A percentile compares a stretch with the other conserved stretches of the same genome.
These are phyloP conservation scores for Shiraia sp. DNA, from an alignment of 2,329 filamentous ascomycete species.

Conservation along the genomic window DNA sequence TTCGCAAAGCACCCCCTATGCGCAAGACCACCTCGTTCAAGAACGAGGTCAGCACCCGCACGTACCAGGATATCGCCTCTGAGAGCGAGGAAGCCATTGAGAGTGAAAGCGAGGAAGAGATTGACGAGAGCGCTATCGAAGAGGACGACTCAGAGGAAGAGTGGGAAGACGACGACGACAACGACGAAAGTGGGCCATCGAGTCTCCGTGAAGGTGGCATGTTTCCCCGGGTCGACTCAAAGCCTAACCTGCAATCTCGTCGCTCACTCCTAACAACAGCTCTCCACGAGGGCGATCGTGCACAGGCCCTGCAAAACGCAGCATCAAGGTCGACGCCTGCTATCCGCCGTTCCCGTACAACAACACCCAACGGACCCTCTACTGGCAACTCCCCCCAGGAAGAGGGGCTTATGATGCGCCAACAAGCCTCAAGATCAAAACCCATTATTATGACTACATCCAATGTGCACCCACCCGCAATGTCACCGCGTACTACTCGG, in stretches of 20 bases:
- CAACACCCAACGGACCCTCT: slow-evolving; percentile 69
- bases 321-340: slow-evolving; percentile 62
- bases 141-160: slow-evolving; percentile 60
- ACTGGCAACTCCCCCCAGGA: slow-evolving; percentile 62
- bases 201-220: slow-evolving; percentile 78
- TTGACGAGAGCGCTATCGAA: slow-evolving; percentile 62
- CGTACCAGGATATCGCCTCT: slow-evolving; percentile 61
- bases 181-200: slow-evolving; percentile 75
- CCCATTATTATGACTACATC: slow-evolving; percentile 76
- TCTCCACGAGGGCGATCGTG: slow-evolving; percentile 78
- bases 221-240: slow-evolving; percentile 91
- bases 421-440: slow-evolving; percentile 68
- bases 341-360: slow-evolving; percentile 64
- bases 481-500: slow-evolving; percentile 89
- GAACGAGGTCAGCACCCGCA: slow-evolving; percentile 71
- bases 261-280: slow-evolving; percentile 88
- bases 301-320: slow-evolving; percentile 68
- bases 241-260: slow-evolving; percentile 79
- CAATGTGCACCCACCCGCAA: slow-evolving; percentile 71
- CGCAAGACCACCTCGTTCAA: slow-evolving; percentile 85
- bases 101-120: slow-evolving; percentile 61
- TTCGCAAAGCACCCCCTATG: slow-evolving; percentile 49
- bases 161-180: slow-evolving; percentile 67
- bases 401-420: slow-evolving; percentile 63
- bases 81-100: slow-evolving; percentile 65